Evolutionary conservation across 2,329 filamentous ascomycete species (phyloP).

Genomic region (Paraphaeosphaeria sporulosa): DNA sequence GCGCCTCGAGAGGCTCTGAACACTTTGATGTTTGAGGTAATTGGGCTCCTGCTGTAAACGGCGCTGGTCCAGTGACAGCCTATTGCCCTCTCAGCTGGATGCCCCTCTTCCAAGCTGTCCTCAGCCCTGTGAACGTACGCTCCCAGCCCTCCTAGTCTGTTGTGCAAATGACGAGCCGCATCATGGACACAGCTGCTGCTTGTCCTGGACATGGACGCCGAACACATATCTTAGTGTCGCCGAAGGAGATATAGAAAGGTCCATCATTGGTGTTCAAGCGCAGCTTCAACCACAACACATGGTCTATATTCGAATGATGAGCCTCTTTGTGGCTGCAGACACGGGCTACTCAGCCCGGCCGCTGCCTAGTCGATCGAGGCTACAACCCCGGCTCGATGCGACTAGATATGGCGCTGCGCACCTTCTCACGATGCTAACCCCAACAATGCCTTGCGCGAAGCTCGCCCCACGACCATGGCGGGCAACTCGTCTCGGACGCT

Average conservation of each 20-base stretch:
- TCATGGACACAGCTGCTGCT: not conserved
- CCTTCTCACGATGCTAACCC: not conserved
- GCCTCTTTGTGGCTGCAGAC: conserved; percentile 6
- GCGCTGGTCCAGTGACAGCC: not conserved
- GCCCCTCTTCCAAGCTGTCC: not conserved
- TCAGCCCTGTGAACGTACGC: not conserved
- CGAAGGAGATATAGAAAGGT: no score
- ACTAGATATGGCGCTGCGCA: not conserved
- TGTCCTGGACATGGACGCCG: not conserved
- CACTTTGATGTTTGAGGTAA: not conserved
- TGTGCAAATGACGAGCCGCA: not conserved
- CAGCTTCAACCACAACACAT: not conserved
- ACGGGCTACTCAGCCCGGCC: conserved; percentile 5
- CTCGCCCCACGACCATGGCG: not conserved
- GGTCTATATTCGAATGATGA: not conserved
- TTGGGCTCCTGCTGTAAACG: not conserved
- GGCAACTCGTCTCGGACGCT: not conserved
- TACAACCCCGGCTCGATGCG: not conserved
- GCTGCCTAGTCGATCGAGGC: not conserved
- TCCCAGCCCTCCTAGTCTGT: not conserved
- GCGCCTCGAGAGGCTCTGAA: not conserved
- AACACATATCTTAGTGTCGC: not conserved
- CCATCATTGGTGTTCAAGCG: no score
- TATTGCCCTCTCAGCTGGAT: not conserved
- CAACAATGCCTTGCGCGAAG: not conserved